Base-by-base conservation (phyloP, 2,329 filamentous ascomycete genomes). In the Onygenales sp. region DNA sequence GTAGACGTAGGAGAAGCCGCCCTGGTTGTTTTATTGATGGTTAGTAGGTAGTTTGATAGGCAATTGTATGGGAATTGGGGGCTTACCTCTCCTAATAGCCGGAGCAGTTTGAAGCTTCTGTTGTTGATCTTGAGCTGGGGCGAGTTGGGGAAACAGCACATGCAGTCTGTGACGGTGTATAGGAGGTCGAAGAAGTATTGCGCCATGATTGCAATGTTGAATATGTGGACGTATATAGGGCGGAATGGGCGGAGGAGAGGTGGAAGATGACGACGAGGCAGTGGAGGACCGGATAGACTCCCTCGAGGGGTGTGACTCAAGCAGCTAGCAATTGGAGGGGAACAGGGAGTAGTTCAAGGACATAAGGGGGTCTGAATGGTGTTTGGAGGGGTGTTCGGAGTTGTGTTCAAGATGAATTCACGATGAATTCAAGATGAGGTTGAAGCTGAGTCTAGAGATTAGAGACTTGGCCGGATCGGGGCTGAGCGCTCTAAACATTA, bases 1-100 rank as follows among this genome's bases (percentile, higher is more conserved):
- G 74, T 98, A 98, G 62, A 98, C 93, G 72, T 97, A 98, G 59
- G 90, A 95, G 77, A 98, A 98, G 65, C 93, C 93, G 67, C 93
- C 93, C 86, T 92, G 58, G 54, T 42, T 13, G 34, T 8, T 33
- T 3, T 14, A 21, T 11, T 33, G 6, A n/a, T 33, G 27, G 14
- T 21, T 49, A 52, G 42, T 48, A 27, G 45, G 37, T 36, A 13
- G 4, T 27, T 27, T 27, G 39, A 52, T 17, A 8, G 3, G 6
- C 9, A 14, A 27, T 9, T 42, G 34, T 33, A 36, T 39, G 44
- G 45, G 11, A n/a, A 42, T 9, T 49, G 33, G 31, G 32, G 52
- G 53, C 77, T 62, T 75, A 90, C 87, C 80, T 98, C 93, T 69
- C 93, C 93, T 3, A 98, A 80, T 49, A 98, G 78, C 56, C 93